Percentiles rank a stretch among this genome's conserved stretches.
phyloP scores from a whole-genome alignment of 495 filamentous ascomycete genomes.

The Penicillium psychrofluorescens region DNA sequence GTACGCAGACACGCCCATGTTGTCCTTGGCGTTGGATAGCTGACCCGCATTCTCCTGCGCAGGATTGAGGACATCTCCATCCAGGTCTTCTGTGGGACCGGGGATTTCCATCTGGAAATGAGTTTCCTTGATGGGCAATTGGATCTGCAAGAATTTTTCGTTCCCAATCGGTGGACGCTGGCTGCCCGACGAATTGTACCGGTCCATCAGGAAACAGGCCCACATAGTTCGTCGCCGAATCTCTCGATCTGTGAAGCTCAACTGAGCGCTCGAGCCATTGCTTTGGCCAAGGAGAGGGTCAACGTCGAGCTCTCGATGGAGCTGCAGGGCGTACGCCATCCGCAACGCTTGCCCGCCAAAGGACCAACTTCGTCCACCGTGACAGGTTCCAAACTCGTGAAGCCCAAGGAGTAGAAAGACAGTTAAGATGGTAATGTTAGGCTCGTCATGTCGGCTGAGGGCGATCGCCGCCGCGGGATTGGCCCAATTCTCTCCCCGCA shows the following conservation, averaged over 20 bases:
- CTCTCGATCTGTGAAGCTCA: constrained; percentile 89
- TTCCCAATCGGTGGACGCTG: constrained; percentile 88
- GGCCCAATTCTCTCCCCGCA: constrained; percentile 89
- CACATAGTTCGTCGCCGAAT: constrained; percentile 93
- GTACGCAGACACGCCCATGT: constrained; percentile 93
- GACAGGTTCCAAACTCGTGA: constrained; percentile 95
- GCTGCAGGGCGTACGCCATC: constrained; percentile 93
- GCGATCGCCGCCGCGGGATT: constrained; percentile 76
- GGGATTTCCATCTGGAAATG: constrained; percentile 88
- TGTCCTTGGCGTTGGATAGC: constrained; percentile 62
- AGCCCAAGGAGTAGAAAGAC: constrained; percentile 81
- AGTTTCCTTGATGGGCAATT: constrained; percentile 83
- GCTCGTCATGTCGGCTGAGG: constrained; percentile 80
- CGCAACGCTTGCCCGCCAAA: constrained; percentile 88
- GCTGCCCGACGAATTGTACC: constrained; percentile 93
- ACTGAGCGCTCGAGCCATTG: constrained; percentile 53
- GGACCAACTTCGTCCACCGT: constrained; percentile 93
- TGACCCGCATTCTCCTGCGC: constrained; percentile 54
- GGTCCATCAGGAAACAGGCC: constrained; percentile 95
- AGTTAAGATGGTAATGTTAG: constrained; percentile 91
- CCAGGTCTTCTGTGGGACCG: constrained; percentile 77
- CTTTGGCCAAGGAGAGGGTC: constrained; percentile 58
- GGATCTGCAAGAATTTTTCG: constrained; percentile 81
- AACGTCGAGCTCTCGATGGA: constrained; percentile 88
- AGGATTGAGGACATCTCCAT: constrained; percentile 63